phyloP scores from a whole-genome alignment of 106 monocot species.

The Acorus calamus region DNA sequence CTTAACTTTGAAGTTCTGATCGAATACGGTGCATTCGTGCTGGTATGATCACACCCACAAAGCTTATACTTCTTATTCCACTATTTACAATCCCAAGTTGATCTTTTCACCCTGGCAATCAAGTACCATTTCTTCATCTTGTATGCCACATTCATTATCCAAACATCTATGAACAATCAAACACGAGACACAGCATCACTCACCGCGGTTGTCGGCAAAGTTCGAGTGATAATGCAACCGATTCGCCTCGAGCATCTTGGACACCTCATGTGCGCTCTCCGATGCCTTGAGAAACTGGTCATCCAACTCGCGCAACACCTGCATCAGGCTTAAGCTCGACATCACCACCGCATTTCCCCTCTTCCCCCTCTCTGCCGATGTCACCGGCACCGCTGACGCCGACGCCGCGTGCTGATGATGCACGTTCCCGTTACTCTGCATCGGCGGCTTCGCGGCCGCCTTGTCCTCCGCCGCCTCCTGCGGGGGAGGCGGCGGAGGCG shows the following conservation, averaged over 20 bases:
- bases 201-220: conserved; percentile 72
- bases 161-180: too few relatives aligned
- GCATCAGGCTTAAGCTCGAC: conserved; percentile 19
- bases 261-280: conserved; percentile 58
- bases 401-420: conserved; percentile 27
- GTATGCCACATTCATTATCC: too few relatives aligned
- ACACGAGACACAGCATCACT: not conserved
- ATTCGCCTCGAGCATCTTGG: conserved; percentile 74
- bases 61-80: too few relatives aligned
- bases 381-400: conserved; percentile 3
- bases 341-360: conserved; percentile 23
- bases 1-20: too few relatives aligned
- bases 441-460: conserved; percentile 12
- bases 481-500: conserved; percentile 10
- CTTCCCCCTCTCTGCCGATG: conserved; percentile 12
- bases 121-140: too few relatives aligned
- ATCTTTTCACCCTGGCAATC: too few relatives aligned
- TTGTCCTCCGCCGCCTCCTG: not conserved
- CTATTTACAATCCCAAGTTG: too few relatives aligned
- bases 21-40: too few relatives aligned
- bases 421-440: conserved; percentile 3
- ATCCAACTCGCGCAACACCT: conserved; percentile 50
- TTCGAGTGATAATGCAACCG: conserved; percentile 92
- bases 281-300: conserved; percentile 77
- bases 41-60: too few relatives aligned